phyloP scores from a whole-genome alignment of 2,329 filamentous ascomycete genomes.

The Aspergillus jensenii region DNA sequence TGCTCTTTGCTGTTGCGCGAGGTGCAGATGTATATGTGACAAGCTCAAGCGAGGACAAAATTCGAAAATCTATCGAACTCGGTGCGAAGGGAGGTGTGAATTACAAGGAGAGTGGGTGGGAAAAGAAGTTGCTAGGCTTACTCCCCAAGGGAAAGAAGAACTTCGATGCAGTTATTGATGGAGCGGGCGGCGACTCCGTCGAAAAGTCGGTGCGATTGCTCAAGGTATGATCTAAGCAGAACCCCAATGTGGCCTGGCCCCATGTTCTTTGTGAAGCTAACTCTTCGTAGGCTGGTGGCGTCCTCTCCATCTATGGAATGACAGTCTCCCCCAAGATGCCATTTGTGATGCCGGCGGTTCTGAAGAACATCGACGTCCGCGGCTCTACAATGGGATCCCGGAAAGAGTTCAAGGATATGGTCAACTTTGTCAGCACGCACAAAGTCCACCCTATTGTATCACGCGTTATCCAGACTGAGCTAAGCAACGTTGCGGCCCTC shows the following conservation, averaged over 20 bases:
- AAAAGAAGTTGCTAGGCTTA: slow-evolving; percentile 64
- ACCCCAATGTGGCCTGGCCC: background rate
- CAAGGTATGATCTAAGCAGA: slow-evolving; percentile 50
- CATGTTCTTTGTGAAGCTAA: slow-evolving; percentile 13
- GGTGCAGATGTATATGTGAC: slow-evolving; percentile 82
- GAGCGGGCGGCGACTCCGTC: slow-evolving; percentile 85
- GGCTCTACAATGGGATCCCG: slow-evolving; percentile 91
- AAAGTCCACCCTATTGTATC: slow-evolving; percentile 77
- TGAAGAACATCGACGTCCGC: slow-evolving; percentile 83
- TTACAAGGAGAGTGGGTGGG: slow-evolving; percentile 79
- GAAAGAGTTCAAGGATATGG: slow-evolving; percentile 87
- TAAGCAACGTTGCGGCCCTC: slow-evolving; percentile 76
- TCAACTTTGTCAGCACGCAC: slow-evolving; percentile 73
- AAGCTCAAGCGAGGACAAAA: slow-evolving; percentile 71
- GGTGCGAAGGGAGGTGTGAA: slow-evolving; percentile 80
- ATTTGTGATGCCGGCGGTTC: slow-evolving; percentile 77
- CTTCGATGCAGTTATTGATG: slow-evolving; percentile 84
- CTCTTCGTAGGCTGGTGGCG: slow-evolving; percentile 62
- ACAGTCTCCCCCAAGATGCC: slow-evolving; percentile 81
- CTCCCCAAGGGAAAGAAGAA: slow-evolving; percentile 65
- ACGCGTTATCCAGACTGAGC: slow-evolving; percentile 63
- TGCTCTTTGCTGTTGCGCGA: slow-evolving; percentile 74
- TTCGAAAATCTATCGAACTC: slow-evolving; percentile 66
- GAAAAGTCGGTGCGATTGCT: slow-evolving; percentile 66
- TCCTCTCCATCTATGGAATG: slow-evolving; percentile 91